A percentile compares a stretch with the other conserved stretches of the same genome.
phyloP scores from a whole-genome alignment of 2,329 filamentous ascomycete genomes.

The Graphilbum ipis-grandicollis region DNA sequence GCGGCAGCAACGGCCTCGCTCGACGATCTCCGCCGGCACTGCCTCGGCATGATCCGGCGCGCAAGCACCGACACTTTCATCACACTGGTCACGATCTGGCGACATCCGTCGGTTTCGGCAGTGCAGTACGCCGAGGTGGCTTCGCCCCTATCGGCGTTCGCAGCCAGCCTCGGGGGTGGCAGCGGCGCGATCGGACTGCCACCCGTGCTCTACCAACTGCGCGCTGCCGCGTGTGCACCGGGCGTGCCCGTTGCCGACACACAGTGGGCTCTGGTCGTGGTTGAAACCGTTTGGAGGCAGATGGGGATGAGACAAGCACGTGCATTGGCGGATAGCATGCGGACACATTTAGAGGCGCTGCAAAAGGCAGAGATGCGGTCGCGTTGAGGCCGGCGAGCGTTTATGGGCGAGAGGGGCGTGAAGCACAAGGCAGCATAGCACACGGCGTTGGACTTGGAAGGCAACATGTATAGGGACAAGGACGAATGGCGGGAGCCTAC shows the following conservation, averaged over 20 bases:
- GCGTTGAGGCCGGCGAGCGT: too few relatives aligned
- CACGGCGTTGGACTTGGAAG: too few relatives aligned
- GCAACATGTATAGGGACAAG: too few relatives aligned
- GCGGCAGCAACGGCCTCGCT: too few relatives aligned
- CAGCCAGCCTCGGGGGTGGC: constrained; percentile 17
- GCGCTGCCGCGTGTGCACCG: constrained; percentile 27
- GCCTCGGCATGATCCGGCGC: constrained; percentile 16
- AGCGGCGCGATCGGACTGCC: constrained; percentile 30
- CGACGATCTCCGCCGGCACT: background rate
- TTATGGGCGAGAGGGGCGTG: too few relatives aligned
- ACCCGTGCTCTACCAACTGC: constrained; percentile 29
- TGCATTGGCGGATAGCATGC: constrained; percentile 20
- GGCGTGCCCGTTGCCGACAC: constrained; percentile 24
- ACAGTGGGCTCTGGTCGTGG: constrained; percentile 24
- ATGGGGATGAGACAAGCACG: constrained; percentile 34
- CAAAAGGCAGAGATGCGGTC: constrained; percentile 1
- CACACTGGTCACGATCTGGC: constrained; percentile 32
- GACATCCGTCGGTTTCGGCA: constrained; percentile 24
- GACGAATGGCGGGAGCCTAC: too few relatives aligned
- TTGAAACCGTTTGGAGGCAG: constrained; percentile 31
- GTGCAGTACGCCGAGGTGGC: constrained; percentile 15
- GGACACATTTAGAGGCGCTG: constrained; percentile 9
- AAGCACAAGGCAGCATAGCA: too few relatives aligned
- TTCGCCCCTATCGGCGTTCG: constrained; percentile 9
- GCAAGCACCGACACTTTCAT: constrained; percentile 26